These are phyloP conservation scores for Sarocladium oryzae DNA, from an alignment of 2,329 filamentous ascomycete genomes.

Conservation along the genomic window DNA sequence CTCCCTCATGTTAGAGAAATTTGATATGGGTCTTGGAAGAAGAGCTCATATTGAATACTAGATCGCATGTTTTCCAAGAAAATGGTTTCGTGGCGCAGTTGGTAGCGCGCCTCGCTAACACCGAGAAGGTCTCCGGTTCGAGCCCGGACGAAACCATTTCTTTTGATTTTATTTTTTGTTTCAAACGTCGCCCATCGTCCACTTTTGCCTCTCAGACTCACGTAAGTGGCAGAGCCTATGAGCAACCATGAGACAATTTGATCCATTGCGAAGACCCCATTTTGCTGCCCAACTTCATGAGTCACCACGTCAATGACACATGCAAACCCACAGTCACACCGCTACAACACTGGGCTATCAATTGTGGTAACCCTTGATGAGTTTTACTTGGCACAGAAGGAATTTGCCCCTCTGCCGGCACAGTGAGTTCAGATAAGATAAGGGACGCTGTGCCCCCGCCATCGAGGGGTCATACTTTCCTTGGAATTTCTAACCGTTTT, in stretches of 20 bases:
- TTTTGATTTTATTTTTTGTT: too few species aligned
- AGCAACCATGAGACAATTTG: neutral
- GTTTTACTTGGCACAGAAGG: too few species aligned
- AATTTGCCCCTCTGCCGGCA: neutral
- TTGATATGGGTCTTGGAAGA: too few species aligned
- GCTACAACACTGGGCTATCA: too few species aligned
- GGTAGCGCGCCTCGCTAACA: conserved; percentile 10
- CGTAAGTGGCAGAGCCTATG: too few species aligned
- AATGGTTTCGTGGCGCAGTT: conserved; percentile 10
- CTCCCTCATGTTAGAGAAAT: too few species aligned
- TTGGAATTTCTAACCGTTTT: conserved; percentile 8
- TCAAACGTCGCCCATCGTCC: neutral
- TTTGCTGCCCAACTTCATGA: conserved; percentile 7
- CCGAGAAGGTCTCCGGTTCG: conserved; percentile 10
- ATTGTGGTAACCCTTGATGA: too few species aligned
- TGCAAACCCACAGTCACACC: neutral
- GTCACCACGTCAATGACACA: conserved; percentile 3
- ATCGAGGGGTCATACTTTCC: conserved; percentile 4
- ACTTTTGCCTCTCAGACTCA: too few species aligned
- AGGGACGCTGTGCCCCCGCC: conserved; percentile 2
- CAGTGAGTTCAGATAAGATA: neutral
- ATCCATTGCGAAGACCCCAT: neutral
- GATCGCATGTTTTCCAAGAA: neutral
- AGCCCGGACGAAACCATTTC: conserved; percentile 10
- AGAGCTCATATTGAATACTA: too few species aligned